Base-by-base conservation (phyloP, 352 stramenopile species). In the Phytopythium litorale region DNA sequence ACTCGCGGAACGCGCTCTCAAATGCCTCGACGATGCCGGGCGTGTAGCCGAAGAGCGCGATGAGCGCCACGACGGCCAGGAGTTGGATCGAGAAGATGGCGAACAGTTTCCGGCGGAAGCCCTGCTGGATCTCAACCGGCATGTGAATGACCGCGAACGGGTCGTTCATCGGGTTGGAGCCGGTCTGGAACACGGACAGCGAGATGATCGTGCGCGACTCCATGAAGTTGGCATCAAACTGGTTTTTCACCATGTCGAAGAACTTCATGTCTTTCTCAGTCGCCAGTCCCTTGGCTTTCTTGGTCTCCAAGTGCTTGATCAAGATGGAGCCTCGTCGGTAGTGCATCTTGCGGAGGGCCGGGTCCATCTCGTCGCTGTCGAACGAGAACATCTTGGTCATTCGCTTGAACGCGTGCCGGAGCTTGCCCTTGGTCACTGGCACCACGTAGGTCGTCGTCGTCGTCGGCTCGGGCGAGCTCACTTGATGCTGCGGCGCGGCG, bases 261-360 rank as follows among this genome's bases (percentile, higher is more conserved):
- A 92, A 92, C 67, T 92, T 92, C 71, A 87, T 79, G 56, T 92
- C 83, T 23, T 84, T 87, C 21, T 89, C 79, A 0, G 78, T 89
- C 11, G 78, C 82, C 37, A 78, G 70, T 7, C 78, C 80, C 3
- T 67, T 60, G n/a, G 74, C 75, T 35, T 88, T 79, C 58, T 92
- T 89, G 23, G 75, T 71, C 54, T 89, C 78, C 43, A 92, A 61
- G 56, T 92, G 82, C 59, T 81, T 81, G 53, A 92, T 82, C 19
- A 89, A 53, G 52, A 91, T 89, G 13, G 80, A 88, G 12, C 82
- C 82, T 46, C 80, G 82, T 4, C 82, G 78, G 58, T 91, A 91
- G 52, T 89, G 79, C 28, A 68, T 61, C 43, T 81, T 81, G 25
- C 64, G 72, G 25, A 76, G 68, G 19, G 48, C 56, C 4, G 68